Conservation (phyloP, 1,284 basidiomycete genomes). For the Moniliella sp. region DNA sequence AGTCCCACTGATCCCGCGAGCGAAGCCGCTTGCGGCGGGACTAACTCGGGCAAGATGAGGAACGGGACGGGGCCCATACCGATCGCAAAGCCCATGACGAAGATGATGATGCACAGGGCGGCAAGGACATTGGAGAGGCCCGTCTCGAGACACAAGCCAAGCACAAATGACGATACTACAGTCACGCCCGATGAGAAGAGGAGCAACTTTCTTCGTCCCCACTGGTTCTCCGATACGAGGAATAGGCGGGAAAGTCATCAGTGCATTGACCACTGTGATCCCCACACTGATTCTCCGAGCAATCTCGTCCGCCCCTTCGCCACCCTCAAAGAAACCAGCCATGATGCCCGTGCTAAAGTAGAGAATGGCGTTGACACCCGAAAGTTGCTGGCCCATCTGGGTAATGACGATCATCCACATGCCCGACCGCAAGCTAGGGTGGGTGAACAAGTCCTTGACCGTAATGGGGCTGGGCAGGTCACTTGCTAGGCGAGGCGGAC, state of each 20-base stretch:
- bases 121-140: conserved; percentile 38
- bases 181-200: conserved; percentile 41
- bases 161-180: conserved; percentile 45
- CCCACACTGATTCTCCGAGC: conserved; percentile 17
- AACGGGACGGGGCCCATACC: conserved; percentile 81
- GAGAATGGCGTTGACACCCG: conserved; percentile 9
- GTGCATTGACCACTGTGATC: conserved; percentile 8
- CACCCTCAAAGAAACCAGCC: conserved; percentile 9
- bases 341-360: conserved; percentile 19
- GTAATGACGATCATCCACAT: conserved; percentile 15
- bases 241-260: conserved; percentile 46
- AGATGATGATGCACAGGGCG: conserved; percentile 55
- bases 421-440: conserved; percentile 8
- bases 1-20: conserved; percentile 61
- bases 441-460: conserved; percentile 4
- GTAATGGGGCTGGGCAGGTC: background rate
- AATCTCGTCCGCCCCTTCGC: conserved; percentile 4
- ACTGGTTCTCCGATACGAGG: conserved; percentile 46
- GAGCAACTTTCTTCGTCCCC: conserved; percentile 36
- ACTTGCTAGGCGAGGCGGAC: background rate
- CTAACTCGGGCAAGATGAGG: conserved; percentile 73
- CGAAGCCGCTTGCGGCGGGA: conserved; percentile 60
- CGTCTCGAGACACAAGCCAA: conserved; percentile 50
- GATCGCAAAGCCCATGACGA: conserved; percentile 69
- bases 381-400: conserved; percentile 25